Conservation (phyloP, 1,284 basidiomycete genomes). For the Sporisorium graminicola region DNA sequence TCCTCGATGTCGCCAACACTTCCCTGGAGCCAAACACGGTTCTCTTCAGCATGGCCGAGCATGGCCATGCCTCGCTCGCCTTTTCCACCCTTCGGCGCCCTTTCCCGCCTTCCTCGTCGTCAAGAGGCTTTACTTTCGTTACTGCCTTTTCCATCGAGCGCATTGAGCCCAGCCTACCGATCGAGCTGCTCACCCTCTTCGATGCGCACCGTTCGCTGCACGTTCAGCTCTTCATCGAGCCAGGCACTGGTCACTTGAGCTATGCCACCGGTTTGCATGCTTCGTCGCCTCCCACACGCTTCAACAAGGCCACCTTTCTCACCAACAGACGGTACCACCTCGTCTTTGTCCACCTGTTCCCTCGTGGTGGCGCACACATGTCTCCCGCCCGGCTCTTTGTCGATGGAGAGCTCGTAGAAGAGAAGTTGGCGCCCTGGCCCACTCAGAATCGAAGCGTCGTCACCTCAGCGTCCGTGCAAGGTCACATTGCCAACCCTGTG, state of each 20-base stretch:
- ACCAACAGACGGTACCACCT: slow-evolving; percentile 47
- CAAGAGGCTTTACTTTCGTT: slow-evolving; percentile 56
- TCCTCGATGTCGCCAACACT: slow-evolving; percentile 41
- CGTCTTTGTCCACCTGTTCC: slow-evolving; percentile 55
- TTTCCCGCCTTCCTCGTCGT: slow-evolving; percentile 49
- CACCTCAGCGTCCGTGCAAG: slow-evolving; percentile 13
- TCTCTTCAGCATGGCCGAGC: slow-evolving; percentile 42
- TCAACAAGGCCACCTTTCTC: slow-evolving; percentile 38
- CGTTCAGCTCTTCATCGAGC: slow-evolving; percentile 51
- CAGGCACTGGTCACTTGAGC: slow-evolving; percentile 45
- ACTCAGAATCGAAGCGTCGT: slow-evolving; percentile 6
- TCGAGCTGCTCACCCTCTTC: slow-evolving; percentile 58
- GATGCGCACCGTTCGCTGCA: slow-evolving; percentile 45
- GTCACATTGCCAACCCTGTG: slow-evolving; percentile 18
- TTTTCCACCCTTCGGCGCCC: slow-evolving; percentile 53
- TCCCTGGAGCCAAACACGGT: slow-evolving; percentile 50
- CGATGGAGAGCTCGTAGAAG: slow-evolving; percentile 56
- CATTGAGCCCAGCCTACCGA: slow-evolving; percentile 42
- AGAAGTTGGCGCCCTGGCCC: slow-evolving; percentile 53
- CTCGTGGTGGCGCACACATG: slow-evolving; percentile 36
- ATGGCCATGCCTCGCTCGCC: slow-evolving; percentile 52
- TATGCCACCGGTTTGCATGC: slow-evolving; percentile 30
- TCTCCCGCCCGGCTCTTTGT: slow-evolving; percentile 57
- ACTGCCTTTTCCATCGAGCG: slow-evolving; percentile 51
- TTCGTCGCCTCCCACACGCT: slow-evolving; percentile 26